These are phyloP conservation scores for Saprolegnia parasitica DNA, from an alignment of 352 stramenopile species.

Conservation along the genomic window DNA sequence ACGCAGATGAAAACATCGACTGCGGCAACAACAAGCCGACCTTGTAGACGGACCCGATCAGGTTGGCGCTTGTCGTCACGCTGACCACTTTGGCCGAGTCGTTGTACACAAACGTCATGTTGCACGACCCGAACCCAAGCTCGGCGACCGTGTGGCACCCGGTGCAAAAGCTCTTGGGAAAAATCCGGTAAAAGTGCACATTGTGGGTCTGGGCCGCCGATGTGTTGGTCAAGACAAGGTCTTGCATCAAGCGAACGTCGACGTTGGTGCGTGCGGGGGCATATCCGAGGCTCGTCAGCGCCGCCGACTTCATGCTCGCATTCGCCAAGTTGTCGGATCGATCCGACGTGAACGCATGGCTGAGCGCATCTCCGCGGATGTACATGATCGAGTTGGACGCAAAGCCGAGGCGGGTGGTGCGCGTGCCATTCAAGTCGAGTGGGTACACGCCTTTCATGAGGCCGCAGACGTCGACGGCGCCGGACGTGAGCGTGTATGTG, in stretches of 20 bases:
- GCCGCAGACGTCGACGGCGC: constrained; percentile 7
- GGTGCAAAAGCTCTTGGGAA: constrained; percentile 3
- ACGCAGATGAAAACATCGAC: not conserved
- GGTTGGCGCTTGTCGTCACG: not conserved
- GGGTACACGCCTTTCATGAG: not conserved
- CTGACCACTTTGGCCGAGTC: not conserved
- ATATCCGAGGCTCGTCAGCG: not conserved
- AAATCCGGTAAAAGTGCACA: not conserved
- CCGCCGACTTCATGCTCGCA: not conserved
- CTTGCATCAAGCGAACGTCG: not conserved
- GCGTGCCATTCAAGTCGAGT: not conserved
- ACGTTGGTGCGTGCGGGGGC: not conserved
- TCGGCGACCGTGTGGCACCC: not conserved
- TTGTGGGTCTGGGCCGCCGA: not conserved
- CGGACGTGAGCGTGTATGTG: not conserved
- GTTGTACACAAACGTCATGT: constrained; percentile 3
- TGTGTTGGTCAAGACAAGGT: not conserved
- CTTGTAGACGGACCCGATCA: not conserved
- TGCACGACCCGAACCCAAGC: not conserved
- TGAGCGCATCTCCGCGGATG: constrained; percentile 19
- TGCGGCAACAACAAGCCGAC: not conserved
- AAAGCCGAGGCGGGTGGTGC: not conserved
- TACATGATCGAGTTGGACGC: constrained; percentile 12
- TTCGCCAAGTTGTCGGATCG: not conserved
- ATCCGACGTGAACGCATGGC: not conserved